Base-by-base conservation (phyloP, 805 yeast genomes). In the Citeromyces matritensis region DNA sequence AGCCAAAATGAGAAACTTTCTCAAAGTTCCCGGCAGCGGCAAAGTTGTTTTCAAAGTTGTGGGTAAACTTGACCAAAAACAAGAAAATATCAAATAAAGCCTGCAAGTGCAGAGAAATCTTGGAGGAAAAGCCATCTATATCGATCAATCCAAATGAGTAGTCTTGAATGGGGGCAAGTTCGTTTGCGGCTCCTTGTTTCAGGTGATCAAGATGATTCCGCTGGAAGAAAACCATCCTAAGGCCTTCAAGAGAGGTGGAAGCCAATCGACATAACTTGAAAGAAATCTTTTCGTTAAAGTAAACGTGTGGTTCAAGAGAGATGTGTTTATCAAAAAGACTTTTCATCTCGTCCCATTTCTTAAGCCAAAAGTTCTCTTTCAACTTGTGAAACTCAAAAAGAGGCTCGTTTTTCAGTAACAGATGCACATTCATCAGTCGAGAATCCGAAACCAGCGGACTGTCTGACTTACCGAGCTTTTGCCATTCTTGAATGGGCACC, bases 301-400 rank as follows among this genome's bases (percentile, higher is more conserved):
- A 42, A 35, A 51, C 34, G 23, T 44, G 45, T 10, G 33, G 13
- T 24, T 49, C 55, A 44, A 51, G 32, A 32, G 40, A 47, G 31
- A 42, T 47, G 38, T 45, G 44, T 30, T 38, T 48, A 17, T 35
- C 40, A 32, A 41, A 47, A 39, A 51, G 69, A 29, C 57, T 54
- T 32, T 51, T 57, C 34, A 68, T 58, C 35, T 63, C 68, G 13
- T 57, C 58, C 44, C 55, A 60, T 37, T 65, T 64, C 33, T 58
- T 55, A 26, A 69, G 51, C 76, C 76, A 70, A 34, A 71, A 67
- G 43, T 66, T 69, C 39, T 69, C 75, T 41, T 69, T 69, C 32
- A 69, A 56, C 32, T 57, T 56, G 37, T 58, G 64, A 42, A 67
- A 57, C 36, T 60, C 62, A 26, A 65, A 44, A 13, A 49, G 40